Evolutionary conservation across 1,139 yeast genomes (phyloP).

Genomic region (Sugiyamaella grinbergsii): DNA sequence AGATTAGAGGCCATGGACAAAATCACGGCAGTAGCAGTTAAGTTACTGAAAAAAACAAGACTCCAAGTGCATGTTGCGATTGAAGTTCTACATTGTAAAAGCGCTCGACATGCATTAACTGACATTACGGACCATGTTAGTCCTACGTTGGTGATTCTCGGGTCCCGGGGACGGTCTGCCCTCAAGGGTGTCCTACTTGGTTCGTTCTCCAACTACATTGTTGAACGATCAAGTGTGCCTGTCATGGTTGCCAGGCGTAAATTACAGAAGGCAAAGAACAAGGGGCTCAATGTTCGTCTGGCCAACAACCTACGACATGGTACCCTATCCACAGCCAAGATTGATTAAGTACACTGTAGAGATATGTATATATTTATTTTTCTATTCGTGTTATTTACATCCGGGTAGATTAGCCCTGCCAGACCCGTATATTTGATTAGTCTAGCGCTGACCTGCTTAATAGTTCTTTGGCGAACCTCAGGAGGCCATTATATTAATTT

Average conservation of each 20-base stretch:
- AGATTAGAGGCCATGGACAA: conserved; percentile 61
- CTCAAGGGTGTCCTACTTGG: conserved; percentile 76
- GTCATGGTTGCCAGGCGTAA: conserved; percentile 89
- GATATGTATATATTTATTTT: conserved; percentile 11
- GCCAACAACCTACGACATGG: conserved; percentile 44
- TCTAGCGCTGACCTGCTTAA: not conserved
- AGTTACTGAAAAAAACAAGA: conserved; percentile 66
- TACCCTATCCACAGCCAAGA: conserved; percentile 34
- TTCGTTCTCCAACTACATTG: conserved; percentile 72
- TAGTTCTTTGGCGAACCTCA: too few species aligned
- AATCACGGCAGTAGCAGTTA: conserved; percentile 61
- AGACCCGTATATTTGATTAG: not conserved
- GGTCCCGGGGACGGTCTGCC: conserved; percentile 76
- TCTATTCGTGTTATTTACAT: too few species aligned
- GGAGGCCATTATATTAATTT: not conserved
- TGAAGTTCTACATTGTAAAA: conserved; percentile 81
- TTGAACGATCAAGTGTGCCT: conserved; percentile 78
- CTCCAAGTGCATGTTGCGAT: conserved; percentile 74
- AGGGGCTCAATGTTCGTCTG: conserved; percentile 47
- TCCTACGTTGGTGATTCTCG: conserved; percentile 82
- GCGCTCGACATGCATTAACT: conserved; percentile 80
- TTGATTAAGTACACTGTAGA: conserved; percentile 29
- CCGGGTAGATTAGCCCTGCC: too few species aligned
- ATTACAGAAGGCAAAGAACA: conserved; percentile 70
- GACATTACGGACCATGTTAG: conserved; percentile 81